Evolutionary conservation across 1,139 yeast genomes (phyloP), one percentile per base, ranked within the genome.

Genomic region (Saccharomyces hybrid): DNA sequence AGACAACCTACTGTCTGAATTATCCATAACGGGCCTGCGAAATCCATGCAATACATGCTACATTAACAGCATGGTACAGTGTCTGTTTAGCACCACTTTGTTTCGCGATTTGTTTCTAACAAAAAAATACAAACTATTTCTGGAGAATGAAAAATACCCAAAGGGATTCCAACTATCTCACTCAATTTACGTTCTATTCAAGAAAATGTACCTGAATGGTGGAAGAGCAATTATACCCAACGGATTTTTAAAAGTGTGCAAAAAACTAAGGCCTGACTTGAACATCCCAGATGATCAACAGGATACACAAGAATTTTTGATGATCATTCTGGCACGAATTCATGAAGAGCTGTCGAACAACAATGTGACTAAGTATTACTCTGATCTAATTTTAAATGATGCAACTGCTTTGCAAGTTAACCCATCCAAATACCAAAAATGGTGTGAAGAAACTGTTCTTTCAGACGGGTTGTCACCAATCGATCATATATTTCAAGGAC

Each of bases 1-100:
- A 38, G 11, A 16, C 1, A 8, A 11, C 25, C 25, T 38, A 4
- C 13, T 38, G 6, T 38, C 44, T 7, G n/a, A 20, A 5, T 70
- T 73, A 52, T 72, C 79, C 1, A 75, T 83, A 28, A 83, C 88
- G 49, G 90, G 91, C 0, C 68, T 85, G 48, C 72, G 78, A 50
- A 84, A 85, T 64, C 70, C 82, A 68, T 88, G 88, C 0, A 82
- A 84, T 16, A 81, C 88, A 0, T 84, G 90, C 61, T 84, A 84
- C 64, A 81, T 84, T 66, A 84, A 84, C 64, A 79, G 84, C 63
- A 81, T 83, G 52, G 68, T 84, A 28, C 91, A 85, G 63, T 74
- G 86, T 55, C 63, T 85, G 4, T 79, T 83, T 62, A 85, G 83
- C 0, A 70, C 84, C 0, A 64, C 67, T 5, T 64, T 64, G 23